Evolutionary conservation across 306 rosid genomes (phyloP).

Genomic region (Crataegus laevigata): DNA sequence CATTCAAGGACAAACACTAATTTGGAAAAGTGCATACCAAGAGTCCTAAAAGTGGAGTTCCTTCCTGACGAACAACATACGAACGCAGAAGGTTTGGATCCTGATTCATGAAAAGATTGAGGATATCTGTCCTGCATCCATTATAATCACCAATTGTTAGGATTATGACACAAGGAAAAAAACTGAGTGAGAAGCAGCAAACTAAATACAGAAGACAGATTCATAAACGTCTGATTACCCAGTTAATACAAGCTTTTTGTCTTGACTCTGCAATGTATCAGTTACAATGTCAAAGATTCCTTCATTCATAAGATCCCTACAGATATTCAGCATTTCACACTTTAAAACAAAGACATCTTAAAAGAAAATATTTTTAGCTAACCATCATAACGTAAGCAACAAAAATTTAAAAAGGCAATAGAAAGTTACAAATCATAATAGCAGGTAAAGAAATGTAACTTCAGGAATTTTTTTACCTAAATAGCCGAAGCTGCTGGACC

Average conservation of each 20-base stretch:
- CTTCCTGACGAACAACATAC: constrained; percentile 85
- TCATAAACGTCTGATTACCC: constrained; percentile 54
- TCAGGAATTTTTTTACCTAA: constrained; percentile 43
- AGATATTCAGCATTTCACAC: constrained; percentile 19
- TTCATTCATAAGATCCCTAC: constrained; percentile 92
- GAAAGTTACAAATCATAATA: background rate
- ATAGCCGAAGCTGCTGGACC: constrained; percentile 89
- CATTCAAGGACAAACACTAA: constrained; percentile 1
- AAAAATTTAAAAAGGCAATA: background rate
- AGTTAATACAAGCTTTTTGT: constrained; percentile 77
- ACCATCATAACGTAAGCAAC: constrained; percentile 3
- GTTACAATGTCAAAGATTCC: constrained; percentile 78
- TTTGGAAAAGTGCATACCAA: constrained; percentile 43
- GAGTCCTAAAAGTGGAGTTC: constrained; percentile 71
- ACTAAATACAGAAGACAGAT: constrained; percentile 13
- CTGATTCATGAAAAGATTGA: constrained; percentile 91
- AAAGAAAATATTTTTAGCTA: constrained; percentile 1
- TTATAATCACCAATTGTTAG: constrained; percentile 42
- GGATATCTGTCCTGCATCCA: constrained; percentile 99
- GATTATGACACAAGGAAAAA: background rate
- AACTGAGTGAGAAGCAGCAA: constrained; percentile 9
- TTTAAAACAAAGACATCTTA: constrained; percentile 4
- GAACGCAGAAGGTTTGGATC: constrained; percentile 93
- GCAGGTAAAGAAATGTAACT: constrained; percentile 5
- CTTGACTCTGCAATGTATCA: constrained; percentile 72